Evolutionary conservation across 2,329 filamentous ascomycete genomes (phyloP), one percentile per base, ranked within the genome.

Genomic region (Byssothecium circinans): DNA sequence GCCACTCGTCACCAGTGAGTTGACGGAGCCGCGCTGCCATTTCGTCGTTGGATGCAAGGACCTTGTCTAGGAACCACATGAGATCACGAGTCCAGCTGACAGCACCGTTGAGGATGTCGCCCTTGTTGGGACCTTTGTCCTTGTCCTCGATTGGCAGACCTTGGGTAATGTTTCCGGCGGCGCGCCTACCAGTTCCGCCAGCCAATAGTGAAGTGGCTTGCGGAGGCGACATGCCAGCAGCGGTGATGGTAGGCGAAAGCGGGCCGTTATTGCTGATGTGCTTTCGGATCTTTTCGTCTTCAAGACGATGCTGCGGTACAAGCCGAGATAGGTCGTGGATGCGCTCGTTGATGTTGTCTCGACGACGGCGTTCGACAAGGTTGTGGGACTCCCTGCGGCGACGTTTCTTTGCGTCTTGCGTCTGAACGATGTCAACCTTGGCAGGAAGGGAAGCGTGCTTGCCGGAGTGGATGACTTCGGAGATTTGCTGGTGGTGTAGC

Each of bases 101-200:
- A 27, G 92, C 89, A 23, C 94, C 92, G 65, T 97, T 97, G 61
- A 99, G 85, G 50, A 99, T 97, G 62, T 99, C 94, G 40, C 94
- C 94, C 75, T 99, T 99, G 78, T 97, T 97, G 5, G 94, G 94
- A 0, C 94, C 94, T 69, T 97, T 97, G 75, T 99, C 94, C 70
- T 97, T 97, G 59, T 97, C 94, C 62, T 99, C 94, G 29, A 95
- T 82, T 0, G 94, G 92, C 23, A 97, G 81, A 12, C 91, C 91
- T 56, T 92, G 92, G 5, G 91, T 96, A 62, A 96, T 96, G 67
- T 88, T 95, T 30, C 86, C 84, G 25, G 87, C 83, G 23, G 91
- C 91, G 53, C 91, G 85, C 55, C 91, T 83, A 33, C 89, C 91
- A 55, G 86, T 88, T 19, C 89, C 89, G 14, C 90, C 91, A 42